Conservation (phyloP, 495 filamentous ascomycete genomes). For the Tuber magnatum region DNA sequence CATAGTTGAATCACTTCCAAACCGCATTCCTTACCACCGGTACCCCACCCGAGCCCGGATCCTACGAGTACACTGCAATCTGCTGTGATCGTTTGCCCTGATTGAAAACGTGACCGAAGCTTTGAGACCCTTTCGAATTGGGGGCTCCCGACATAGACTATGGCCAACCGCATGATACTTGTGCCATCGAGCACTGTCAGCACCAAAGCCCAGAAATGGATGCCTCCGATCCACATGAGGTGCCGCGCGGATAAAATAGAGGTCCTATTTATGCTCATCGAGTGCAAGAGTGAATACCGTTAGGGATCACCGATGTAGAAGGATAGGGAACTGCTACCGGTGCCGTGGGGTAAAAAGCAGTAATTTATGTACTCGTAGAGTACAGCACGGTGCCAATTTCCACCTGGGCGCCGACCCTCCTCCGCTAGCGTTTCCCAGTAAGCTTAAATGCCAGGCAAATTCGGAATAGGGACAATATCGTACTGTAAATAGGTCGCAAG, state of each 20-base stretch:
- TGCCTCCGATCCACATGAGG: not conserved
- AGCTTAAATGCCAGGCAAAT: not conserved
- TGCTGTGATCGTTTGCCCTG: not conserved
- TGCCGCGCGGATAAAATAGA: not conserved
- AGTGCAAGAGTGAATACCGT: not conserved
- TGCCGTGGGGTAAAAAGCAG: not conserved
- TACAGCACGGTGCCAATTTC: not conserved
- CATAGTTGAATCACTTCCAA: not conserved
- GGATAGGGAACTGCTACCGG: not conserved
- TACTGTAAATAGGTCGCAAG: not conserved
- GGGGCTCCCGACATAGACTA: not conserved
- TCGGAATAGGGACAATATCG: not conserved
- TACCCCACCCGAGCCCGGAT: not conserved
- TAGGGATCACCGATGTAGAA: not conserved
- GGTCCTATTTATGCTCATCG: not conserved
- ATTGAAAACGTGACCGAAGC: not conserved
- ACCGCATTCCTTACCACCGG: not conserved
- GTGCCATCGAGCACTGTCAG: not conserved
- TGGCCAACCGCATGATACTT: not conserved
- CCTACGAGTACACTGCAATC: not conserved
- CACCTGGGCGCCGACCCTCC: not conserved
- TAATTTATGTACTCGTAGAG: no score
- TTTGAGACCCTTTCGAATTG: not conserved
- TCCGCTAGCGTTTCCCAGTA: not conserved
- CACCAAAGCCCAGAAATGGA: not conserved